Percentiles rank a stretch among this genome's conserved stretches.
These are phyloP conservation scores for Wallacemonas sp. DNA, from an alignment of 208 protist genomes.

Conservation along the genomic window DNA sequence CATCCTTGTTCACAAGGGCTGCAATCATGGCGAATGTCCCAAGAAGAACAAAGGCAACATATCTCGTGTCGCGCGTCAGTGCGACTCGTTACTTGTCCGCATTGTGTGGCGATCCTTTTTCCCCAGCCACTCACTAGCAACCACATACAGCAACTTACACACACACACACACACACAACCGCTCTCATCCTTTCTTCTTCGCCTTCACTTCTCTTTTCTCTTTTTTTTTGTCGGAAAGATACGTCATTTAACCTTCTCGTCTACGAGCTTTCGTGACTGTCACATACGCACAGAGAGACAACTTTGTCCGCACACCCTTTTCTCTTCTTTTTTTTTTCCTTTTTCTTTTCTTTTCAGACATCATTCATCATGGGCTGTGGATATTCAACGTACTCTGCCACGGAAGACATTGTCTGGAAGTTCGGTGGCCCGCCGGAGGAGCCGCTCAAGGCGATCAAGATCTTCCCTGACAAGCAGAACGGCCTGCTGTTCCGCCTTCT, in stretches of 20 bases:
- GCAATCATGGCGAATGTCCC: too few relatives aligned
- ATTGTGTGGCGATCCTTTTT: too few relatives aligned
- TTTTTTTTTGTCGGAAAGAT: constrained; percentile 12
- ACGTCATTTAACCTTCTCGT: too few relatives aligned
- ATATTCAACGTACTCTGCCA: constrained; percentile 63
- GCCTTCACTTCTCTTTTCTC: neutral
- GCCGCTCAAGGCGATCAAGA: constrained; percentile 61
- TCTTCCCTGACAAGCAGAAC: constrained; percentile 71
- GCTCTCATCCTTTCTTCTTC: constrained; percentile 5
- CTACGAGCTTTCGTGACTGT: too few relatives aligned
- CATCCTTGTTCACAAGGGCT: neutral
- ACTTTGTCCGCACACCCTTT: neutral
- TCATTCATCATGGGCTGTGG: constrained; percentile 53
- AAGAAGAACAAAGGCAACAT: too few relatives aligned
- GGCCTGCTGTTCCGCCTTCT: constrained; percentile 69
- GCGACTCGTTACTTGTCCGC: neutral
- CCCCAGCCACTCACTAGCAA: too few relatives aligned
- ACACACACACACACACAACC: too few relatives aligned
- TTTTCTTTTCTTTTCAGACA: constrained; percentile 5
- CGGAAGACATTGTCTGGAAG: constrained; percentile 78
- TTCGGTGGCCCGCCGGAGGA: constrained; percentile 50
- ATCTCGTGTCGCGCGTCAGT: neutral
- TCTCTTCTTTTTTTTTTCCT: constrained; percentile 14
- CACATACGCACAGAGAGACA: too few relatives aligned
- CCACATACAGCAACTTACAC: too few relatives aligned